Evolutionary conservation across 108 stramenopile genomes (phyloP).

Genomic region (Aurantiochytrium sp.): DNA sequence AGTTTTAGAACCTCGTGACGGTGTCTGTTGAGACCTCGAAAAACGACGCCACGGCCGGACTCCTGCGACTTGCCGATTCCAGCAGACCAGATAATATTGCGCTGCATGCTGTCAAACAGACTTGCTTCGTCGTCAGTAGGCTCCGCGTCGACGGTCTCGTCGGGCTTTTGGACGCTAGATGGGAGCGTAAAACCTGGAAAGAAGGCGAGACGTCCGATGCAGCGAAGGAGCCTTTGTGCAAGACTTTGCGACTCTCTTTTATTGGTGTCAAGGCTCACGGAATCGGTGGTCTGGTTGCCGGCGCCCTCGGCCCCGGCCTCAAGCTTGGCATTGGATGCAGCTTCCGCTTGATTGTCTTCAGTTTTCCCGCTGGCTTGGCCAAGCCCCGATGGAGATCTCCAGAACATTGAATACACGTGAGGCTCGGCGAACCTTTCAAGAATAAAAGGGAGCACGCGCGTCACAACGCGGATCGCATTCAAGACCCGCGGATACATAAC

Average conservation of each 20-base stretch:
- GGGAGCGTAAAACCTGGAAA: background rate
- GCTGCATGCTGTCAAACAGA: background rate
- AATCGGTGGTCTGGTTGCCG: no score
- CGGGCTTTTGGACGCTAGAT: background rate
- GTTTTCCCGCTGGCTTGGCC: no score
- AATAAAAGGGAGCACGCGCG: conserved; percentile 77
- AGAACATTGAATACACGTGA: background rate
- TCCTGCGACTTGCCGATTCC: background rate
- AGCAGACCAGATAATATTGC: background rate
- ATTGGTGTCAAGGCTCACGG: no score
- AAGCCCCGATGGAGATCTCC: background rate
- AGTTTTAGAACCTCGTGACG: conserved; percentile 85
- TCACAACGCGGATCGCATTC: conserved; percentile 81
- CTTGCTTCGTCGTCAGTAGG: background rate
- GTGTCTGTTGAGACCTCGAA: conserved; percentile 65
- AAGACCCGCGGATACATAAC: conserved; percentile 68
- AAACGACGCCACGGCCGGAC: background rate
- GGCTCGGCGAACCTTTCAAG: conserved; percentile 63
- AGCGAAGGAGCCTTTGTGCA: background rate
- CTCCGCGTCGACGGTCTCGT: no score
- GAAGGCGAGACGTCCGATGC: conserved; percentile 47
- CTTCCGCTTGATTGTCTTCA: background rate
- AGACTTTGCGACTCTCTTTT: background rate
- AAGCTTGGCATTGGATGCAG: background rate
- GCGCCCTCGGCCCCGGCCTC: no score